phyloP scores from a whole-genome alignment of 352 stramenopile species.

The Pythium insidiosum region DNA sequence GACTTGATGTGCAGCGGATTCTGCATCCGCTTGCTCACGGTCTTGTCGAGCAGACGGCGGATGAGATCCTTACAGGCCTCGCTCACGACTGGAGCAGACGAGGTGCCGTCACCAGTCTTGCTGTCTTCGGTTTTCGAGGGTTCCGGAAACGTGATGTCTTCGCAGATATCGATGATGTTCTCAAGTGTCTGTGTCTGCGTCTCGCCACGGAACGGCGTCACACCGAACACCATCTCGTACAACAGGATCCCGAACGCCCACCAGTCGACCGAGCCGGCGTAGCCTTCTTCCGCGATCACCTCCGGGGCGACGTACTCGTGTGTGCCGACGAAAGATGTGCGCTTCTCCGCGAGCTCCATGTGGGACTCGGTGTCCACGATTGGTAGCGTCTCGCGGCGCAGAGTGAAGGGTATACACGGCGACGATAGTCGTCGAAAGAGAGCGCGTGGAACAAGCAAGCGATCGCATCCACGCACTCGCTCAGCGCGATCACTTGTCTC shows the following conservation, averaged over 20 bases:
- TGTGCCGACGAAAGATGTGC: slow-evolving; percentile 46
- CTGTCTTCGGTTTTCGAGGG: too few relatives aligned
- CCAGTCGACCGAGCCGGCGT: slow-evolving; percentile 55
- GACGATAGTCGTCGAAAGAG: too few relatives aligned
- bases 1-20: slow-evolving; percentile 88
- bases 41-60: slow-evolving; percentile 24
- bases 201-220: slow-evolving; percentile 35
- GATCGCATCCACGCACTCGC: neutral
- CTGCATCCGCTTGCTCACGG: slow-evolving; percentile 59
- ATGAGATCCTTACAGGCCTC: slow-evolving; percentile 73
- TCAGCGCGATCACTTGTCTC: neutral
- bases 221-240: slow-evolving; percentile 53
- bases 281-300: slow-evolving; percentile 51
- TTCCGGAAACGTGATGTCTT: slow-evolving; percentile 41
- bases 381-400: slow-evolving; percentile 7
- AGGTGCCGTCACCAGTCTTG: too few relatives aligned
- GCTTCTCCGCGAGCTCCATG: slow-evolving; percentile 24
- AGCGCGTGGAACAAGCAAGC: too few relatives aligned
- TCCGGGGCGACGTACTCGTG: slow-evolving; percentile 61
- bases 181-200: slow-evolving; percentile 40
- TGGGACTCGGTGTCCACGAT: slow-evolving; percentile 49
- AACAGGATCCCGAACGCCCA: slow-evolving; percentile 58
- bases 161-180: slow-evolving; percentile 33
- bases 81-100: slow-evolving; percentile 50
- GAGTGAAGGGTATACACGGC: too few relatives aligned